phyloP scores from a whole-genome alignment of 2,329 filamentous ascomycete genomes.

The Fusarium sp. region DNA sequence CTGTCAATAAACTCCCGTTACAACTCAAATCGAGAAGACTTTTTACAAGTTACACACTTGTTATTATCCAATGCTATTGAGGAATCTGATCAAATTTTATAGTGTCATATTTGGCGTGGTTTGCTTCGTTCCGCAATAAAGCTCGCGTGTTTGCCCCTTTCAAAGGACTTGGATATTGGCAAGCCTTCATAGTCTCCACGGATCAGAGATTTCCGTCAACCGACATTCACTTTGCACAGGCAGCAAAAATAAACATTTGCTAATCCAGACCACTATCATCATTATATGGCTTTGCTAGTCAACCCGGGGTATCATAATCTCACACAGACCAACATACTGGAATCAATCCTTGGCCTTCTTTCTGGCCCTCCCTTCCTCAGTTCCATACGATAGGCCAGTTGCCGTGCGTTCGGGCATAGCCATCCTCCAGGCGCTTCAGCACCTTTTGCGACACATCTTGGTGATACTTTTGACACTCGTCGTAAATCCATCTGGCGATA shows the following conservation, averaged over 20 bases:
- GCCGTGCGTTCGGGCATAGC: constrained; percentile 16
- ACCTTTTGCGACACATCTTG: constrained; percentile 25
- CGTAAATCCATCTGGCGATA: constrained; percentile 5
- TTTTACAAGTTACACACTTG: too few relatives aligned
- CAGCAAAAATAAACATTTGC: not conserved
- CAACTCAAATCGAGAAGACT: too few relatives aligned
- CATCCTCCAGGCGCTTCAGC: constrained; percentile 21
- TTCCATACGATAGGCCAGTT: constrained; percentile 28
- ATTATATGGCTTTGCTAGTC: constrained; percentile 18
- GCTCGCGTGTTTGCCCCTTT: constrained; percentile 19
- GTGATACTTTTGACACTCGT: constrained; percentile 33
- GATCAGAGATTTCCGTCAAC: constrained; percentile 33
- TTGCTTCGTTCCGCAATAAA: not conserved
- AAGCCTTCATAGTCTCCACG: constrained; percentile 15
- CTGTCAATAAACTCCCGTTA: not conserved
- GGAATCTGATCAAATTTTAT: not conserved
- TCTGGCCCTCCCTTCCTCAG: not conserved
- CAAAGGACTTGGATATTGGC: constrained; percentile 3
- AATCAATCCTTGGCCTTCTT: not conserved
- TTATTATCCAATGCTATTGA: too few relatives aligned
- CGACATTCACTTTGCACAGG: constrained; percentile 23
- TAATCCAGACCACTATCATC: constrained; percentile 20
- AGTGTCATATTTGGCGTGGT: constrained; percentile 23
- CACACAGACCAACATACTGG: constrained; percentile 12
- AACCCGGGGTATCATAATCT: constrained; percentile 29